Evolutionary conservation across 352 stramenopile genomes (phyloP), one percentile per base, ranked within the genome.

Genomic region (Globisporangium nagaii): DNA sequence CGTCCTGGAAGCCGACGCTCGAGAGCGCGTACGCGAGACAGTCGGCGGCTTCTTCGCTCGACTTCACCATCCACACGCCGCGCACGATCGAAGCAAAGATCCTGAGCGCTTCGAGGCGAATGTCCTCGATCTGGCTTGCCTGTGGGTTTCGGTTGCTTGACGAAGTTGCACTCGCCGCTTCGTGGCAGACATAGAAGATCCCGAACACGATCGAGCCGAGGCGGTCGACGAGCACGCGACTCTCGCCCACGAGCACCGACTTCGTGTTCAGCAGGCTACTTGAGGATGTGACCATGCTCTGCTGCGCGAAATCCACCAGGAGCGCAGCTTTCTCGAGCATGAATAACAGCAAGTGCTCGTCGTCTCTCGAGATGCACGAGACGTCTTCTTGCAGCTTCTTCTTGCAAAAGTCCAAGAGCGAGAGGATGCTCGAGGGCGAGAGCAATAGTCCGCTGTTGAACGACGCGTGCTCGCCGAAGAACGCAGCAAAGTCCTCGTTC

Each of bases 331-430:
- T 56, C 25, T 43, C 49, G 4, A 66, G 46, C 42, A 56, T 36
- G 19, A 70, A 70, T 11, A 59, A 31, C 4, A 70, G n/a, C 11
- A 70, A n/a, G 19, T 50, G 22, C 31, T 60, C 58, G 20, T 70
- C 62, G 41, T 66, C 62, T 40, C 57, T 48, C 8, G 58, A 47
- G 19, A 66, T 25, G 1, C 15, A 22, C 7, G 41, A n/a, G 1
- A 41, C 3, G 8, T 27, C 22, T 3, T 27, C 22, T 22, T 49
- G 41, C 7, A 70, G 31, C 32, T 63, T 66, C 19, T 15, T 39
- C 30, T 40, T 13, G 24, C 50, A 43, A 24, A 44, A 62, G 11
- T 55, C 37, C 19, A 63, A 36, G 12, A 70, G 24, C 20, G 50
- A 53, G 3, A 60, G 30, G 32, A 66, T 52, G 20, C 51, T 63